Evolutionary conservation across 768 basidiomycete species (phyloP).

Genomic region (Suillus lakei): DNA sequence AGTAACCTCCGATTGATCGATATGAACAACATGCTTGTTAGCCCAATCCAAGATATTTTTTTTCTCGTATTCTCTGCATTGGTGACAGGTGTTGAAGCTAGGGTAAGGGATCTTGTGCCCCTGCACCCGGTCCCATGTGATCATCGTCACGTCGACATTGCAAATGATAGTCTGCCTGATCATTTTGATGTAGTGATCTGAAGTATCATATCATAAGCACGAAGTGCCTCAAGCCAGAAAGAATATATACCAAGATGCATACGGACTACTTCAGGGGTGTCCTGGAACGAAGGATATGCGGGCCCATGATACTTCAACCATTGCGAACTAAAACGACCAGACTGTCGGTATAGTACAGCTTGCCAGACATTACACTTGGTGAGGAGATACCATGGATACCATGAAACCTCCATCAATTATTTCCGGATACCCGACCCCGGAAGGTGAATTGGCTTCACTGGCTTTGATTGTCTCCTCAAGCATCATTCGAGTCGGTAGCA

Average conservation of each 20-base stretch:
- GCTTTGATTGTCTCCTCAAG: constrained; percentile 12
- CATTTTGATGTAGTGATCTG: constrained; percentile 16
- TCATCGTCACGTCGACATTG: constrained; percentile 15
- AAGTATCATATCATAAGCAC: not conserved
- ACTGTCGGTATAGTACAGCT: not conserved
- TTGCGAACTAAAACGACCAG: constrained; percentile 14
- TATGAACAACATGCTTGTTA: constrained; percentile 2
- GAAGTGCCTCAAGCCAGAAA: not conserved
- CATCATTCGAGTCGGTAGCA: constrained; percentile 11
- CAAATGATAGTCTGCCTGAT: constrained; percentile 19
- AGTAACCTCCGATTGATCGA: not conserved
- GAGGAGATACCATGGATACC: constrained; percentile 12
- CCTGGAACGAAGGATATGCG: constrained; percentile 10
- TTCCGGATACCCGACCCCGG: constrained; percentile 12
- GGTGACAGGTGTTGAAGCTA: not conserved
- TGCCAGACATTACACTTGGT: constrained; percentile 18
- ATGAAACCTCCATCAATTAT: constrained; percentile 16
- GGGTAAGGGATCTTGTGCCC: not conserved
- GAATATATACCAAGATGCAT: constrained; percentile 12
- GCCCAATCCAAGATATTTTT: constrained; percentile 6
- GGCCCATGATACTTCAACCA: constrained; percentile 11
- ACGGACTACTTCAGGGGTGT: not conserved
- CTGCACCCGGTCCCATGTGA: constrained; percentile 16
- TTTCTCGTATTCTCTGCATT: constrained; percentile 8
- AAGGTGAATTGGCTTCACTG: constrained; percentile 7